phyloP scores from a whole-genome alignment of 2,329 filamentous ascomycete species.

The Penicillium sp. region DNA sequence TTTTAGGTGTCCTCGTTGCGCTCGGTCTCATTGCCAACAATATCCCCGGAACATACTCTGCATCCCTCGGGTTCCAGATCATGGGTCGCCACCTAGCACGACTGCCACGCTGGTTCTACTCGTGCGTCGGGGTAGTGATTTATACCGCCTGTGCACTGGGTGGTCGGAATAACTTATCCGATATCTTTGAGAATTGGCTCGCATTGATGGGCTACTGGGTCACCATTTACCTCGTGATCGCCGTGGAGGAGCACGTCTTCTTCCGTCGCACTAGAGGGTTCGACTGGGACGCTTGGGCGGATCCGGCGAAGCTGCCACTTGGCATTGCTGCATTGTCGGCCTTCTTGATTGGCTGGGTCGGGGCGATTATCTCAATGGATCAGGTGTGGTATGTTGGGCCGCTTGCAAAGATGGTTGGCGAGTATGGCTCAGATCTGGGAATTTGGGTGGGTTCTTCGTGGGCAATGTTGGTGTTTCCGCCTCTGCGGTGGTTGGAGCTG shows the following conservation, averaged over 20 bases:
- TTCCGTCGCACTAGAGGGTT: slow-evolving; percentile 37
- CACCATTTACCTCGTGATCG: slow-evolving; percentile 36
- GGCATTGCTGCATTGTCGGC: slow-evolving; percentile 35
- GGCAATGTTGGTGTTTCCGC: slow-evolving; percentile 25
- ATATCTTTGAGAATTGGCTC: slow-evolving; percentile 42
- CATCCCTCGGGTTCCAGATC: slow-evolving; percentile 37
- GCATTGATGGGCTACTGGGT: slow-evolving; percentile 44
- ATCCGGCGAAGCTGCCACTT: slow-evolving; percentile 31
- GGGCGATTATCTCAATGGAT: slow-evolving; percentile 32
- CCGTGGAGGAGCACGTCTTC: slow-evolving; percentile 38
- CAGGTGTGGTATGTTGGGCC: slow-evolving; percentile 33
- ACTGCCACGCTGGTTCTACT: slow-evolving; percentile 40
- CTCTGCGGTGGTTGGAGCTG: too few species aligned
- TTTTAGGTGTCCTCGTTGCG: slow-evolving; percentile 36
- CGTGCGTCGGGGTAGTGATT: slow-evolving; percentile 35
- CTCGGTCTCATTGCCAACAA: slow-evolving; percentile 39
- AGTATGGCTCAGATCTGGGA: slow-evolving; percentile 19
- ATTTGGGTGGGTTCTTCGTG: slow-evolving; percentile 25
- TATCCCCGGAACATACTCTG: slow-evolving; percentile 38
- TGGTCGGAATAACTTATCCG: slow-evolving; percentile 36
- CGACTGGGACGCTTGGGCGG: slow-evolving; percentile 37
- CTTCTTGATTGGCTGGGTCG: slow-evolving; percentile 32
- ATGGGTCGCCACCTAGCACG: slow-evolving; percentile 29
- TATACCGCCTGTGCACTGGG: slow-evolving; percentile 38
- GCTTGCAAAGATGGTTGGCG: slow-evolving; percentile 31